Percentiles rank a stretch among this genome's conserved stretches.
Conservation (phyloP, 2,329 filamentous ascomycete species). For the Calcarisporium arbuscula region DNA sequence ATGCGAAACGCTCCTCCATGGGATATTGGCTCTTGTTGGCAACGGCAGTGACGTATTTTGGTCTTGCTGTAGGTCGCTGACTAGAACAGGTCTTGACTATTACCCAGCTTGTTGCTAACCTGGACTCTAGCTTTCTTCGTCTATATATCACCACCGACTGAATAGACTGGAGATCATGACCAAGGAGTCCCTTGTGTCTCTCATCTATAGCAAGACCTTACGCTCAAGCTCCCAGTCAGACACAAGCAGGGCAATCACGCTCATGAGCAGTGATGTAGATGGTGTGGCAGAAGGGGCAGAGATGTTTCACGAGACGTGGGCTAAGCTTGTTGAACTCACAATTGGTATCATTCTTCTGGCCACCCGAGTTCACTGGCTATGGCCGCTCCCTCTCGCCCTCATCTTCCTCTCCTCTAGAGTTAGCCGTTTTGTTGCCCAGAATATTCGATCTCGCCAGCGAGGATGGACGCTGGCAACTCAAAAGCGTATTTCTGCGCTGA, state of each 20-base stretch:
- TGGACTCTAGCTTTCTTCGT: conserved; percentile 25
- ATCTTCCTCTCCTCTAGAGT: conserved; percentile 35
- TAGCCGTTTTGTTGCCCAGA: conserved; percentile 32
- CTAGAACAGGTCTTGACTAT: too few species aligned
- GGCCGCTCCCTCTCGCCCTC: conserved; percentile 31
- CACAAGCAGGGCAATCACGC: conserved; percentile 26
- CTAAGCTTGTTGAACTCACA: conserved; percentile 31
- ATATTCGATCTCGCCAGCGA: conserved; percentile 27
- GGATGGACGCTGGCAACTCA: conserved; percentile 36
- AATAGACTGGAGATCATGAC: conserved; percentile 26
- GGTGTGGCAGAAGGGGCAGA: conserved; percentile 22
- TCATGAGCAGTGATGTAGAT: conserved; percentile 35
- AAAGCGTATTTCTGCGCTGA: conserved; percentile 28
- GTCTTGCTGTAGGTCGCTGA: conserved; percentile 32
- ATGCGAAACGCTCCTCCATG: conserved; percentile 13
- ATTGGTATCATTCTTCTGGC: conserved; percentile 33
- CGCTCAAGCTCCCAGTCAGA: conserved; percentile 16
- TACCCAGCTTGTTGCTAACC: too few species aligned
- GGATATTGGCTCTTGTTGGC: conserved; percentile 24
- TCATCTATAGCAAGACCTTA: conserved; percentile 29
- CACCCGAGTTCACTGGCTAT: conserved; percentile 35
- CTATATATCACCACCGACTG: conserved; percentile 22
- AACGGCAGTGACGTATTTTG: conserved; percentile 27
- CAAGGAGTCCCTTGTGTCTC: conserved; percentile 26
- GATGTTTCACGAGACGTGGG: conserved; percentile 38